phyloP scores from a whole-genome alignment of 2,329 filamentous ascomycete genomes.

The Onygenales sp. region DNA sequence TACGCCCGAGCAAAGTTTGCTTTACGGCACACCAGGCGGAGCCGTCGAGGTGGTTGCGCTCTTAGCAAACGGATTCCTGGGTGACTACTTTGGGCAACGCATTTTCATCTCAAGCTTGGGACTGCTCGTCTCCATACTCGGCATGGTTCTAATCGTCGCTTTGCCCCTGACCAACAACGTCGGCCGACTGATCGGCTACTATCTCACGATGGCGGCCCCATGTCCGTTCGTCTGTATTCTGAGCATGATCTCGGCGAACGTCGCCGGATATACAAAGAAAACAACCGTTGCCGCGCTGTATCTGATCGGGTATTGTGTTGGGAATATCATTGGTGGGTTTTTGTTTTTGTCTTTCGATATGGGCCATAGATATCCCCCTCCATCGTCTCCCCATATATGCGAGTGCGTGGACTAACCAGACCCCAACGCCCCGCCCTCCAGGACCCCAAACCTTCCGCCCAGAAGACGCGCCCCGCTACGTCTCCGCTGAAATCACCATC shows the following conservation, averaged over 20 bases:
- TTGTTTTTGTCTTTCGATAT: slow-evolving; percentile 13
- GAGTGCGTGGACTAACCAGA: too few relatives aligned
- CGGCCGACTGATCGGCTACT: slow-evolving; percentile 55
- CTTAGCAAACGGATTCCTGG: slow-evolving; percentile 46
- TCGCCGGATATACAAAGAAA: slow-evolving; percentile 46
- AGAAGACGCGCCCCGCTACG: slow-evolving; percentile 42
- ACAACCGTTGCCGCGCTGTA: slow-evolving; percentile 43
- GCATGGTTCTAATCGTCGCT: slow-evolving; percentile 55
- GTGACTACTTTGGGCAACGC: slow-evolving; percentile 48
- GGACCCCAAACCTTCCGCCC: slow-evolving; percentile 31
- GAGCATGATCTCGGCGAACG: slow-evolving; percentile 54
- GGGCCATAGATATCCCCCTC: neutral
- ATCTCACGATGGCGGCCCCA: slow-evolving; percentile 51
- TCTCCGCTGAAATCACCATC: slow-evolving; percentile 17
- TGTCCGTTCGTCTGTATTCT: slow-evolving; percentile 56
- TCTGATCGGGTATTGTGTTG: slow-evolving; percentile 39
- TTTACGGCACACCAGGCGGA: slow-evolving; percentile 57
- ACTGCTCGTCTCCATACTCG: slow-evolving; percentile 45
- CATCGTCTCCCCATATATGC: too few relatives aligned
- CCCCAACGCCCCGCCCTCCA: too few relatives aligned
- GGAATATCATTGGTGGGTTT: slow-evolving; percentile 51
- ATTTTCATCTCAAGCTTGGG: slow-evolving; percentile 47
- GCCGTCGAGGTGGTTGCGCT: slow-evolving; percentile 54
- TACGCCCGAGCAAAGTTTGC: slow-evolving; percentile 50
- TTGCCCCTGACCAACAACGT: slow-evolving; percentile 48